Evolutionary conservation across 345 rosid species (phyloP), one percentile per base, ranked within the genome.

Genomic region (Capsella bursapastoris): DNA sequence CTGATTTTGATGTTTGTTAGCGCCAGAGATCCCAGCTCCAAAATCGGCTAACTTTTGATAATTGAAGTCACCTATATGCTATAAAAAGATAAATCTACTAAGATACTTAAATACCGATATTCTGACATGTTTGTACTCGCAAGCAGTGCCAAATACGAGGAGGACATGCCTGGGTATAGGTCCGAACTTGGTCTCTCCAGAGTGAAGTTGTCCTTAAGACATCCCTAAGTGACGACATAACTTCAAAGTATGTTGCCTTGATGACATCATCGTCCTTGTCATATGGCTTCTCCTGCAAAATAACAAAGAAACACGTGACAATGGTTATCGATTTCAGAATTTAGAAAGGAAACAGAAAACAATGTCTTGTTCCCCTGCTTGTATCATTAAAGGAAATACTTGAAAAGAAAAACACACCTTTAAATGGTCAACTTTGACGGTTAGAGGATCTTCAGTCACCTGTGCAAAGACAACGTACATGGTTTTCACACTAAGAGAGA

Each of bases 21-120:
- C 95, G 4, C 96, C 91, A 32, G 92, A 89, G 86, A 93, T 91
- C 59, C 94, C 97, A 68, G 97, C 98, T 49, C 97, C 98, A 79
- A 93, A 93, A 83, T 93, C 97, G 38, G 98, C 97, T 69, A 89
- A 78, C 74, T 86, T 83, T 66, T 86, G 80, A 60, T 86, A 88
- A 77, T 79, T 89, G 73, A 91, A 89, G 73, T 89, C 97, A 37
- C 96, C 96, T 62, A 93, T 80, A 76, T 91, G 96, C 98, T 93
- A 85, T 43, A 38, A 41, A 71, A 73, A 34, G 57, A 57, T 11
- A 38, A 10, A 65, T 27, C 18, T 12, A 64, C 11, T 65, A 35
- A 65, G 78, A 74, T 65, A 22, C 25, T 22, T 22, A 22, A 18
- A 18, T 18, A 37, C 43, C 47, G 25, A 35, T 74, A 7, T 15